Base-by-base conservation (phyloP, 1,139 yeast genomes). In the Suhomyces wounanorum region DNA sequence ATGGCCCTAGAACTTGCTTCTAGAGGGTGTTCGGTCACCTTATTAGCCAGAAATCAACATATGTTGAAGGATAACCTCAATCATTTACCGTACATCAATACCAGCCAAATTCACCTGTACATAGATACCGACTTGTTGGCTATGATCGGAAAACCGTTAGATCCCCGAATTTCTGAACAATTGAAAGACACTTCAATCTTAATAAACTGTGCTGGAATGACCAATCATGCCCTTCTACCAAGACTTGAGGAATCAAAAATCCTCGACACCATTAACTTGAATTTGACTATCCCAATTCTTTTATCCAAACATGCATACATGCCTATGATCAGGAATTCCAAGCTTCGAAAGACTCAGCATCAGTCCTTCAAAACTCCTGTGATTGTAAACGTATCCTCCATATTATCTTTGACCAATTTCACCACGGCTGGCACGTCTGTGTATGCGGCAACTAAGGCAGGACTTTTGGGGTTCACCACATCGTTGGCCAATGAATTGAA, bases 391-490 rank as follows among this genome's bases (percentile, higher is more conserved):
- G 70, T 94, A 0, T 81, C 96, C 1, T 90, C 97, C 0, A 77
- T 88, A 3, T 70, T 92, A 26, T 88, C 89, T 0, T 42, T 57
- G 55, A 52, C 72, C 54, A 51, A 80, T 67, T 3, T 75, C 1
- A 69, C 73, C 2, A 48, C 56, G 1, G 70, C 79, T 1, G 98
- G 98, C 0, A 82, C 96, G 0, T 60, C 87, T 0, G 85, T 88
- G 0, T 94, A 94, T 64, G 76, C 90, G 0, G 94, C 96, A 0
- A 76, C 90, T 46, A 94, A 94, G 64, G 87, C 91, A 0, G 98
- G 96, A 0, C 58, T 88, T 13, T 62, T 80, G 44, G 89, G 88
- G 5, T 87, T 90, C 59, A 81, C 96, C 0, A 68, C 72, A 43
- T 72, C 87, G 0, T 65, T 90, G 43, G 85, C 94, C 0, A 61